Percentiles rank a stretch among this genome's conserved stretches.
Evolutionary conservation across 768 basidiomycete species (phyloP).

Genomic region (Crepidotus variabilis): DNA sequence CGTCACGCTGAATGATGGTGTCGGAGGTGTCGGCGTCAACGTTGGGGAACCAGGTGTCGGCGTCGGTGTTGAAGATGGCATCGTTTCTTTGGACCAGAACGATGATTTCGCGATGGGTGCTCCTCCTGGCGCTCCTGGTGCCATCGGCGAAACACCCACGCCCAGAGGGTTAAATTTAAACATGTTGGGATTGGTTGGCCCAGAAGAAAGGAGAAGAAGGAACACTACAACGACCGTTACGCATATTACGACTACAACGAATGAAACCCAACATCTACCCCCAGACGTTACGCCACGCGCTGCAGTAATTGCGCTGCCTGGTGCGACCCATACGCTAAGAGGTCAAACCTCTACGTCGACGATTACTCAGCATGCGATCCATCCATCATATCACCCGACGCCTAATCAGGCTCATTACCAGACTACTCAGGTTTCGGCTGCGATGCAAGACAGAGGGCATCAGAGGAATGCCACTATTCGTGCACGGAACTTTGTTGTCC

Average conservation of each 20-base stretch:
- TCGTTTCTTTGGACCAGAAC: constrained; percentile 74
- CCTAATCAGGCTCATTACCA: not conserved
- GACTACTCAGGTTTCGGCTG: constrained; percentile 1
- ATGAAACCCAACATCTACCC: constrained; percentile 7
- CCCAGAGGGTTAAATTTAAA: constrained; percentile 20
- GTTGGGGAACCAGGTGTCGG: constrained; percentile 2
- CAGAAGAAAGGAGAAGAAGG: constrained; percentile 19
- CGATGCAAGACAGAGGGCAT: constrained; percentile 12
- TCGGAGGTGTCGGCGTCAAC: constrained; percentile 15
- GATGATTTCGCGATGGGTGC: constrained; percentile 91
- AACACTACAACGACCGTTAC: constrained; percentile 26
- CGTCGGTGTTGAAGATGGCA: constrained; percentile 61
- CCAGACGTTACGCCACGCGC: constrained; percentile 66
- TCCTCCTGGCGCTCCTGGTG: constrained; percentile 85
- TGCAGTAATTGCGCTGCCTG: constrained; percentile 51
- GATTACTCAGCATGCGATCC: not conserved
- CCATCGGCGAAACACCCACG: constrained; percentile 39
- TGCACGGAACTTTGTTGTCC: constrained; percentile 8
- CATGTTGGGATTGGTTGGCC: constrained; percentile 9
- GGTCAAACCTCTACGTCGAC: not conserved
- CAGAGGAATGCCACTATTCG: constrained; percentile 28
- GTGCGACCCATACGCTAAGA: not conserved
- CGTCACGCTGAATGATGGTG: constrained; percentile 3
- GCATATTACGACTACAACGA: not conserved
- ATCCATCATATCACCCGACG: not conserved